Percentiles rank a stretch among this genome's conserved stretches.
phyloP scores from a whole-genome alignment of 1,284 basidiomycete species.

The Boletus smithii region DNA sequence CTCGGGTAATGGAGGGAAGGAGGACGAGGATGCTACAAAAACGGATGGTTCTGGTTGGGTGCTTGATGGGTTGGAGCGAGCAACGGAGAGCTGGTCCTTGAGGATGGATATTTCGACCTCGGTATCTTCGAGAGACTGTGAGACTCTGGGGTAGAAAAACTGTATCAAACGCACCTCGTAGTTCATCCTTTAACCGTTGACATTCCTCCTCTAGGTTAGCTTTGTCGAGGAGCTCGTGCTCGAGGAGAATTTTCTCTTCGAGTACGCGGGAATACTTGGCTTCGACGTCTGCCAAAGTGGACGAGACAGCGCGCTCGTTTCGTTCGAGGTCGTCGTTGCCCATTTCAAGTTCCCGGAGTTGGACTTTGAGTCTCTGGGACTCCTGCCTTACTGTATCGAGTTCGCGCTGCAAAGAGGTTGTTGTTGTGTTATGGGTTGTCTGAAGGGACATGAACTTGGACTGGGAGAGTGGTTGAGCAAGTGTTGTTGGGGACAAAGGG shows the following conservation, averaged over 20 bases:
- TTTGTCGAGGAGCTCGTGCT: constrained; percentile 94
- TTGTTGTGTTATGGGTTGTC: constrained; percentile 85
- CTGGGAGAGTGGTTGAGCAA: constrained; percentile 40
- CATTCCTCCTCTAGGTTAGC: constrained; percentile 87
- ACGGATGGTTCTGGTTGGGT: constrained; percentile 23
- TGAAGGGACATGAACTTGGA: constrained; percentile 86
- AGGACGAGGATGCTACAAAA: constrained; percentile 25
- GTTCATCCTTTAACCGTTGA: constrained; percentile 90
- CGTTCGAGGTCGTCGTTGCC: constrained; percentile 94
- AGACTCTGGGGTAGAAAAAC: constrained; percentile 15
- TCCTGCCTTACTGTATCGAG: constrained; percentile 82
- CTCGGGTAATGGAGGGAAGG: constrained; percentile 27
- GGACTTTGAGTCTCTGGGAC: constrained; percentile 74
- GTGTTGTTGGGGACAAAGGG: not conserved
- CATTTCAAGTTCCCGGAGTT: constrained; percentile 88
- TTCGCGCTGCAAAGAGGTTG: constrained; percentile 83
- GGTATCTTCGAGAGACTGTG: constrained; percentile 54
- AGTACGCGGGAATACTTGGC: constrained; percentile 86
- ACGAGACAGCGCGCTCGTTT: constrained; percentile 87
- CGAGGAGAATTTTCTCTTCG: constrained; percentile 95
- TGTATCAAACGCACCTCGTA: constrained; percentile 64
- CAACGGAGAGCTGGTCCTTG: constrained; percentile 64
- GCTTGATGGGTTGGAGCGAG: constrained; percentile 34
- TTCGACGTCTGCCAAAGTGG: constrained; percentile 90
- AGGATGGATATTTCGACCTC: constrained; percentile 83